These are phyloP conservation scores for Talaromyces sp. DNA, from an alignment of 2,329 filamentous ascomycete species.

Conservation along the genomic window DNA sequence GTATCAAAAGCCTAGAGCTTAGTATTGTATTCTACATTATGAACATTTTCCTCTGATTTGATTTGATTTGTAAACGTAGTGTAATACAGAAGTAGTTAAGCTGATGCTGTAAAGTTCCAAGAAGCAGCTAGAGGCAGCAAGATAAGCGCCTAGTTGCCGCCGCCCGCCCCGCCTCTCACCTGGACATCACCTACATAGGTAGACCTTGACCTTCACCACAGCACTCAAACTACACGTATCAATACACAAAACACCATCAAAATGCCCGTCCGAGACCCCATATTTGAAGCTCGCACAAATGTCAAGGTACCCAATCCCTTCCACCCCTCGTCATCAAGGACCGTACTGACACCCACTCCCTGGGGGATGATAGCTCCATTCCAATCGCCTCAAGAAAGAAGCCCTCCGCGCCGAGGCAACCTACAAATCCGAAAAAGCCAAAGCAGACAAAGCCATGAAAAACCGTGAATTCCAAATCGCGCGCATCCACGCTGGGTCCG, in stretches of 20 bases:
- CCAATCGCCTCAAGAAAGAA: conserved; percentile 48
- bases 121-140: neutral
- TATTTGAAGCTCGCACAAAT: conserved; percentile 43
- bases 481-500: conserved; percentile 46
- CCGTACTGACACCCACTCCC: neutral
- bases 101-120: neutral
- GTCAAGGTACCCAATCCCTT: conserved; percentile 31
- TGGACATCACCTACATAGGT: neutral
- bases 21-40: conserved; percentile 17
- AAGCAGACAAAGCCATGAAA: conserved; percentile 48
- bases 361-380: conserved; percentile 34
- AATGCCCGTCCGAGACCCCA: conserved; percentile 41
- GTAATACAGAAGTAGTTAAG: neutral
- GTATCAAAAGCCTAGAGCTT: conserved; percentile 26
- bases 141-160: neutral
- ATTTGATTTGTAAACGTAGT: neutral
- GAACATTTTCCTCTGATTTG: neutral
- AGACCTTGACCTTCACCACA: neutral
- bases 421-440: conserved; percentile 46
- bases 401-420: conserved; percentile 45
- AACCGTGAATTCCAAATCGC: conserved; percentile 49
- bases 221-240: neutral
- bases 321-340: neutral
- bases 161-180: neutral
- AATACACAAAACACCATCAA: conserved; percentile 18